Evolutionary conservation across 495 filamentous ascomycete genomes (phyloP).

Genomic region (Staphylotrichum tortipilum): DNA sequence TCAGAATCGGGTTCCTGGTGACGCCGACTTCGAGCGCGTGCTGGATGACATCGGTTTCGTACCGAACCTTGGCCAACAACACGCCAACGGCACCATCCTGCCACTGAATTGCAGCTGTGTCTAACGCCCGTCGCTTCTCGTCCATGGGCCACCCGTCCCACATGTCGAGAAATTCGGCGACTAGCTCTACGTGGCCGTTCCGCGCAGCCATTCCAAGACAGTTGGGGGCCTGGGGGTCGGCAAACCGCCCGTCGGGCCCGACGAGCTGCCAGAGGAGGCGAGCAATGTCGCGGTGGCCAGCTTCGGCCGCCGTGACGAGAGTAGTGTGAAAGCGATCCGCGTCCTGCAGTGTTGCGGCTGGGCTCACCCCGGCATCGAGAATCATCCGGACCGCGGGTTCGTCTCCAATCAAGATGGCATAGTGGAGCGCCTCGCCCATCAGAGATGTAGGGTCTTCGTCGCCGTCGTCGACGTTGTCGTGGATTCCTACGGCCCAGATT

Average conservation of each 20-base stretch:
- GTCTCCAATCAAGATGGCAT: not conserved
- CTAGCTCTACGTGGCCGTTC: not conserved
- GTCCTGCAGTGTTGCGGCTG: not conserved
- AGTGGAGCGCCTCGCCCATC: not conserved
- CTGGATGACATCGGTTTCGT: not conserved
- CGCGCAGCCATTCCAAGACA: not conserved
- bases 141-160: not conserved
- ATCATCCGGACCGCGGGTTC: not conserved
- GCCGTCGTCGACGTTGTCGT: not conserved
- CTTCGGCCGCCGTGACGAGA: not conserved
- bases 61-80: not conserved
- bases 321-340: not conserved
- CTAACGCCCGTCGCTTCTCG: not conserved
- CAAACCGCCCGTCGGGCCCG: not conserved
- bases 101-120: not conserved
- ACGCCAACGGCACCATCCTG: not conserved
- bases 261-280: not conserved
- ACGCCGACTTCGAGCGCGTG: not conserved
- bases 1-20: not conserved
- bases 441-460: not conserved
- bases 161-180: conserved; percentile 1
- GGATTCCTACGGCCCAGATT: conserved; percentile 1
- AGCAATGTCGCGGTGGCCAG: not conserved
- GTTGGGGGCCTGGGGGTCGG: not conserved
- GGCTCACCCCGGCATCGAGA: not conserved